phyloP scores from a whole-genome alignment of 768 basidiomycete genomes.

The Steccherinum ochraceum region DNA sequence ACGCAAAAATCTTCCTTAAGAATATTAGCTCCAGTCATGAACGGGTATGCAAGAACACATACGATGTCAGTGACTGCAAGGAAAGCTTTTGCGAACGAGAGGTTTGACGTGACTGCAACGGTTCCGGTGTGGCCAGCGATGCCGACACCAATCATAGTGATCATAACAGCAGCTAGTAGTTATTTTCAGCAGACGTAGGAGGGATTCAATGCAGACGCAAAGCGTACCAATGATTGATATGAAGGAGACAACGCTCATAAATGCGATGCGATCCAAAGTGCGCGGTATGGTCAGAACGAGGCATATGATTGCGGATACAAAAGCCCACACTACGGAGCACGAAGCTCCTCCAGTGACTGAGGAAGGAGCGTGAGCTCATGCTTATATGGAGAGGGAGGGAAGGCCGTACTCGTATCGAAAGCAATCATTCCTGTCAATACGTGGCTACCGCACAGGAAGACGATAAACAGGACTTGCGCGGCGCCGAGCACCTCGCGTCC shows the following conservation, averaged over 20 bases:
- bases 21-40: neutral
- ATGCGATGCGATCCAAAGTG: conserved; percentile 23
- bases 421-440: conserved; percentile 25
- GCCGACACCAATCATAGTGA: conserved; percentile 26
- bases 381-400: neutral
- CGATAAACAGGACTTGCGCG: conserved; percentile 23
- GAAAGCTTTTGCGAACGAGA: conserved; percentile 20
- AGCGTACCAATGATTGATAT: conserved; percentile 20
- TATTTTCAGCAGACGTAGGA: neutral
- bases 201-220: neutral
- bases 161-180: conserved; percentile 19
- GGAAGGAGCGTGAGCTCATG: neutral
- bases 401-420: conserved; percentile 22
- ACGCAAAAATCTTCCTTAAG: conserved; percentile 21
- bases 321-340: conserved; percentile 25
- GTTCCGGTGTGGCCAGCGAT: conserved; percentile 18
- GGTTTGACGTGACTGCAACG: conserved; percentile 14
- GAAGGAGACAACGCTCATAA: conserved; percentile 24
- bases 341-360: conserved; percentile 24
- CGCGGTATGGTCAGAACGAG: conserved; percentile 22
- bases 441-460: conserved; percentile 24
- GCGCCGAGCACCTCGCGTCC: conserved; percentile 24
- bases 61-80: conserved; percentile 25
- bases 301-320: conserved; percentile 21
- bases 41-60: conserved; percentile 1